Conservation (phyloP, 164 flowering plant species). For the Umbilicus rupestris region DNA sequence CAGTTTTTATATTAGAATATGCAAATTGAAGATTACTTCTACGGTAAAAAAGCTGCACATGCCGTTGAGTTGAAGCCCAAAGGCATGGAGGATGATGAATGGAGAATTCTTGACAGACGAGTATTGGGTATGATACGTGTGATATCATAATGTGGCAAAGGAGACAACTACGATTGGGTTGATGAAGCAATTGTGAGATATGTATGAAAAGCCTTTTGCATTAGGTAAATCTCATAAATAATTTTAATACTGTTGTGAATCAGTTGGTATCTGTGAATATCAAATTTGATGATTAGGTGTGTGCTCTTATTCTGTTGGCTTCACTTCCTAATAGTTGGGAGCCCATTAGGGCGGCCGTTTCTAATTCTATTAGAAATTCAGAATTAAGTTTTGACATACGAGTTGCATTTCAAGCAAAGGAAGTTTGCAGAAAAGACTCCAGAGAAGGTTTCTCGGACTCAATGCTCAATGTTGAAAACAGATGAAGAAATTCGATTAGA, state of each 20-base stretch:
- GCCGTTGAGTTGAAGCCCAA: no score
- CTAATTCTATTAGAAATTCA: not conserved
- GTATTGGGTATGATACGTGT: no score
- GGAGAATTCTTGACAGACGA: no score
- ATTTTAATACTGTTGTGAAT: slow-evolving; percentile 5
- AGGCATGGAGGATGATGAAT: no score
- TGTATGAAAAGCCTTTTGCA: not conserved
- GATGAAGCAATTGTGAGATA: not conserved
- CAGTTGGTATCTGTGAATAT: not conserved
- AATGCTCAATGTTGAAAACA: no score
- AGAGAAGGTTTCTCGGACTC: no score
- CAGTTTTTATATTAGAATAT: no score
- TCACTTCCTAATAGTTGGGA: not conserved
- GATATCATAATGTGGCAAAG: no score
- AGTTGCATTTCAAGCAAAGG: not conserved
- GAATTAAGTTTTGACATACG: not conserved
- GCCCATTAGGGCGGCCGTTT: not conserved
- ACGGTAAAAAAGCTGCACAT: no score
- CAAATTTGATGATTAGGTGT: slow-evolving; percentile 8
- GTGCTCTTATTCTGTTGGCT: not conserved
- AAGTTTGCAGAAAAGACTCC: not conserved
- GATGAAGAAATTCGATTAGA: no score
- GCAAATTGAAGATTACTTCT: no score
- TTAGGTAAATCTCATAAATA: not conserved
- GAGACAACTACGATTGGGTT: not conserved